phyloP scores from a whole-genome alignment of 1,284 basidiomycete genomes.

The Trametes sp. region DNA sequence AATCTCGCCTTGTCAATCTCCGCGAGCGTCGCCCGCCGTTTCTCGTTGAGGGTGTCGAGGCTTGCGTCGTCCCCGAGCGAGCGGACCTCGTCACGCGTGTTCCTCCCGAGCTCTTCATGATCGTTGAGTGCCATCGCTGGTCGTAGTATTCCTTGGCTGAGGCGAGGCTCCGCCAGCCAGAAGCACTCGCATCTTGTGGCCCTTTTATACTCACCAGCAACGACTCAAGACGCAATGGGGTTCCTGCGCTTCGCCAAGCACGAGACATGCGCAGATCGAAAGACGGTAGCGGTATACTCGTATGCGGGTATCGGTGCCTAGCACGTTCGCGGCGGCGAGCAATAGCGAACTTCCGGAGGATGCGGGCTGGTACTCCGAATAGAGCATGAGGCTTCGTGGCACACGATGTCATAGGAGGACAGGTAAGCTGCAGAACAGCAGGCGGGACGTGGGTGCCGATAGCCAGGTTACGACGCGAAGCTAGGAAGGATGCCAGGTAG shows the following conservation, averaged over 20 bases:
- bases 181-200: no score
- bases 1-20: conserved; percentile 66
- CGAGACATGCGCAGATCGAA: not conserved
- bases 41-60: conserved; percentile 42
- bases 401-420: conserved; percentile 16
- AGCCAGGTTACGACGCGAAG: not conserved
- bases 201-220: no score
- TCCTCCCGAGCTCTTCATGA: not conserved
- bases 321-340: conserved; percentile 14
- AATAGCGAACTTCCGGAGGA: not conserved
- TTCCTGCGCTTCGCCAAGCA: not conserved
- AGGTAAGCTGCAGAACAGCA: not conserved
- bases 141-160: not conserved
- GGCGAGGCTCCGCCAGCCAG: no score
- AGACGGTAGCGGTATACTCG: not conserved
- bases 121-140: not conserved
- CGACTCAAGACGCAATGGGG: not conserved
- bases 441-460: not conserved
- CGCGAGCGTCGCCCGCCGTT: conserved; percentile 55
- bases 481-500: not conserved
- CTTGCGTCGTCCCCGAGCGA: conserved; percentile 6
- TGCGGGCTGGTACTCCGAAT: not conserved
- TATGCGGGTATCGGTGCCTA: conserved; percentile 1
- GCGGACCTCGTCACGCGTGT: not conserved
- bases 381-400: not conserved